Conservation (phyloP, 306 rosid species). For the Macrotyloma uniflorum region DNA sequence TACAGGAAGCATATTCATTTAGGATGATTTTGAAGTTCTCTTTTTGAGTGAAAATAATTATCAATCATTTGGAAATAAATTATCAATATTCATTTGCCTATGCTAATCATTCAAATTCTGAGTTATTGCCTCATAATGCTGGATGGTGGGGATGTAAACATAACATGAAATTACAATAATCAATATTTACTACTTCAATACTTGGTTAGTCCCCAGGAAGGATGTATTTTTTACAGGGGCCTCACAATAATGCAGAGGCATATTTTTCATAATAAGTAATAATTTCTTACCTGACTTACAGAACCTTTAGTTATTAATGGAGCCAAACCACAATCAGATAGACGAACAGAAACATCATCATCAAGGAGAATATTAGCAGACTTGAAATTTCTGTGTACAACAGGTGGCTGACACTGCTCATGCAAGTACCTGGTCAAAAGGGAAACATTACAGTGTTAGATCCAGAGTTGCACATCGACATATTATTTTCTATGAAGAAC, state of each 20-base stretch:
- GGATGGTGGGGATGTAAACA: background rate
- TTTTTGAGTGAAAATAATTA: background rate
- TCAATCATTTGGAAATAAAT: background rate
- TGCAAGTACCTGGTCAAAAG: constrained; percentile 74
- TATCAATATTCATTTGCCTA: background rate
- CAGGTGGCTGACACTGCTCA: constrained; percentile 80
- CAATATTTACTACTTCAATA: constrained; percentile 9
- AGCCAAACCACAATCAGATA: constrained; percentile 95
- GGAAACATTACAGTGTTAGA: constrained; percentile 41
- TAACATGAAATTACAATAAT: background rate
- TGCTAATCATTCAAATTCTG: background rate
- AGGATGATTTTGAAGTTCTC: background rate
- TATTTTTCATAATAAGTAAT: background rate
- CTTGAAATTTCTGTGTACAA: constrained; percentile 89
- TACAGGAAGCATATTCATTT: background rate
- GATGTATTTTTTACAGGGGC: background rate
- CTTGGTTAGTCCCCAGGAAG: background rate
- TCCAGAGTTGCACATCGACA: constrained; percentile 30
- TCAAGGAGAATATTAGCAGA: constrained; percentile 86
- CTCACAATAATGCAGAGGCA: constrained; percentile 26
- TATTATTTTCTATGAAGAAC: background rate
- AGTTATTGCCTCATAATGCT: background rate
- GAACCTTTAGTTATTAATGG: constrained; percentile 81
- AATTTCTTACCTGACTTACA: constrained; percentile 76
- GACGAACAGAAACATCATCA: constrained; percentile 64